Percentiles rank a stretch among this genome's conserved stretches.
These are phyloP conservation scores for Fraxinus cuspidata DNA, from an alignment of 257 asterid genomes.

Conservation along the genomic window DNA sequence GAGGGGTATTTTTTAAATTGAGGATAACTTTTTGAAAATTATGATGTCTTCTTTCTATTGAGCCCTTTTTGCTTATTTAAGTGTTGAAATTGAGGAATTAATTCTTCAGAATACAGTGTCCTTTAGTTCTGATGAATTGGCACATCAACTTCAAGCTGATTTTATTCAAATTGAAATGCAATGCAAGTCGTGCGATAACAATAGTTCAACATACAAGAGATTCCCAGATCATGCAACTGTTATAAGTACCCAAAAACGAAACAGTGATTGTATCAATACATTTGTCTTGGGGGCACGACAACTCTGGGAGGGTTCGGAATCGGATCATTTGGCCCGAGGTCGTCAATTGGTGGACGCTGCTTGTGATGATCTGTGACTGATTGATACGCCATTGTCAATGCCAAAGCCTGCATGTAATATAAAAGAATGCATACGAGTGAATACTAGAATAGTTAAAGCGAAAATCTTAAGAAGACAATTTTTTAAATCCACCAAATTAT, in stretches of 20 bases:
- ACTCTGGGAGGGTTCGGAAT: conserved; percentile 51
- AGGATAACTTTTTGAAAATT: background rate
- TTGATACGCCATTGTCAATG: conserved; percentile 90
- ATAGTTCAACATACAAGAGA: background rate
- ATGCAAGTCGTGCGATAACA: no score
- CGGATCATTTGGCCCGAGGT: conserved; percentile 62
- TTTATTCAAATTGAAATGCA: background rate
- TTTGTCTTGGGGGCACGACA: conserved; percentile 39
- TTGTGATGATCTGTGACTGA: conserved; percentile 60
- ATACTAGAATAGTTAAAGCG: background rate
- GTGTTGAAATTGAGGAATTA: background rate
- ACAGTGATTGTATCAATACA: conserved; percentile 25
- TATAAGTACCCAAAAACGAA: background rate
- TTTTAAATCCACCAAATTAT: no score
- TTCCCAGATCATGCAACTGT: background rate
- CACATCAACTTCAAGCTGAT: no score
- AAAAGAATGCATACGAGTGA: background rate
- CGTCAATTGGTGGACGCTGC: conserved; percentile 26
- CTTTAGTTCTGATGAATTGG: background rate
- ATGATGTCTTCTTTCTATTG: no score
- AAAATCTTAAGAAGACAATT: no score
- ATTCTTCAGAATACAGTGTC: background rate
- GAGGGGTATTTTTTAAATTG: conserved; percentile 26
- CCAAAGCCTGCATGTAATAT: conserved; percentile 67
- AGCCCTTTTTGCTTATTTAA: no score